A percentile compares a stretch with the other conserved stretches of the same genome.
Conservation (phyloP, 2,329 filamentous ascomycete species). For the Calonectria pauciramosa region DNA sequence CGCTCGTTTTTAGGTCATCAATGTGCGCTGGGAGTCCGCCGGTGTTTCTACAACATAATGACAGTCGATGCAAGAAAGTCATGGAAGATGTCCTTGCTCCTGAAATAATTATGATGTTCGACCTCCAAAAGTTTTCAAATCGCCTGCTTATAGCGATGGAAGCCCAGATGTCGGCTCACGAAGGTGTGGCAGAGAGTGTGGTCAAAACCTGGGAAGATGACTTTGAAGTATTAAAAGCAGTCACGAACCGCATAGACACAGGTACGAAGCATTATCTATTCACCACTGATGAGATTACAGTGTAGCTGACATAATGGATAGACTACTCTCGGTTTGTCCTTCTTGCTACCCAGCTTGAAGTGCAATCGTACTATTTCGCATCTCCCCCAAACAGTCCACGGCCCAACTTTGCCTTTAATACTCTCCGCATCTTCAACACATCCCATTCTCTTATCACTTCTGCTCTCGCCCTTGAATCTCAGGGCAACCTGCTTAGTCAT, state of each 20-base stretch:
- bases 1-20: constrained; percentile 39
- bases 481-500: constrained; percentile 58
- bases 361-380: constrained; percentile 67
- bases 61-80: constrained; percentile 57
- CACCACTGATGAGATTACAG: neutral
- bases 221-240: constrained; percentile 61
- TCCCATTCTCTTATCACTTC: constrained; percentile 60
- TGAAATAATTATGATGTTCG: constrained; percentile 59
- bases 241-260: constrained; percentile 61
- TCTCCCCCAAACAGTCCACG: constrained; percentile 56
- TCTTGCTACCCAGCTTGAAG: constrained; percentile 64
- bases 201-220: constrained; percentile 66
- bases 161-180: constrained; percentile 61
- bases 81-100: constrained; percentile 57
- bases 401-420: constrained; percentile 57
- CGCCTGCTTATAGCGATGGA: constrained; percentile 62
- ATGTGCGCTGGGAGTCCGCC: constrained; percentile 63
- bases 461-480: constrained; percentile 58
- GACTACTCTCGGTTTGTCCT: constrained; percentile 64
- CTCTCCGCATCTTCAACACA: constrained; percentile 63
- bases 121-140: constrained; percentile 66
- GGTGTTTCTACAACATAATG: constrained; percentile 64
- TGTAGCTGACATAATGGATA: constrained; percentile 33
- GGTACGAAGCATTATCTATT: constrained; percentile 49
- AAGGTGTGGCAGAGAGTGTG: constrained; percentile 61